Percentiles rank a stretch among this genome's conserved stretches.
These are phyloP conservation scores for Suillus subaureus DNA, from an alignment of 768 basidiomycete genomes.

Conservation along the genomic window DNA sequence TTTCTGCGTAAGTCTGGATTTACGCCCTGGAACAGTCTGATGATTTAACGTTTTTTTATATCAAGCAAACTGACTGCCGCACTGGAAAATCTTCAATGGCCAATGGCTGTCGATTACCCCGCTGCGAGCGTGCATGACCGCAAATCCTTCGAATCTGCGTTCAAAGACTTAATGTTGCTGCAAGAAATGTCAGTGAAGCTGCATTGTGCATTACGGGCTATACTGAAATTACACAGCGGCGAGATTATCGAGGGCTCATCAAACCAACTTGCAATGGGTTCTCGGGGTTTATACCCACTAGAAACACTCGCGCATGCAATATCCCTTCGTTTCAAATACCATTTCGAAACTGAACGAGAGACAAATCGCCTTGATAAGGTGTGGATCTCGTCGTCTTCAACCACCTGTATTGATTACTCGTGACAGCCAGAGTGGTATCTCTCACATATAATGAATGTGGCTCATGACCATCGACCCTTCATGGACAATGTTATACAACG, in stretches of 20 bases:
- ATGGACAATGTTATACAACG: conserved; percentile 76
- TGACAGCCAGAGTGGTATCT: conserved; percentile 96
- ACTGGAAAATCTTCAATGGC: conserved; percentile 86
- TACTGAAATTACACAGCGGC: conserved; percentile 43
- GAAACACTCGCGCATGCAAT: conserved; percentile 85
- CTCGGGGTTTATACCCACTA: conserved; percentile 75
- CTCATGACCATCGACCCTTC: conserved; percentile 83
- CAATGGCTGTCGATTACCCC: conserved; percentile 68
- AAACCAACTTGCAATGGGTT: conserved; percentile 15
- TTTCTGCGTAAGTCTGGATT: conserved; percentile 57
- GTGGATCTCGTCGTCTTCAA: conserved; percentile 4
- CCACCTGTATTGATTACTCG: neutral
- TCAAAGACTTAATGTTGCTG: conserved; percentile 72
- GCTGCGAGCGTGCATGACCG: conserved; percentile 51
- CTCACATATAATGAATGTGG: conserved; percentile 84
- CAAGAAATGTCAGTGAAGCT: conserved; percentile 69
- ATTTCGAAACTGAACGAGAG: conserved; percentile 84
- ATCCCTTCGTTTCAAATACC: conserved; percentile 87
- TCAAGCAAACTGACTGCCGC: conserved; percentile 61
- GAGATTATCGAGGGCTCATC: conserved; percentile 37
- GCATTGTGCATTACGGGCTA: neutral
- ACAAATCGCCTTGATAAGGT: conserved; percentile 97
- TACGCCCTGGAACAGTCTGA: neutral
- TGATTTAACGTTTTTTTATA: neutral
- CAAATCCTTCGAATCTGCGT: conserved; percentile 72